Conservation (phyloP, 2,329 filamentous ascomycete genomes). For the Xylaria sp. region DNA sequence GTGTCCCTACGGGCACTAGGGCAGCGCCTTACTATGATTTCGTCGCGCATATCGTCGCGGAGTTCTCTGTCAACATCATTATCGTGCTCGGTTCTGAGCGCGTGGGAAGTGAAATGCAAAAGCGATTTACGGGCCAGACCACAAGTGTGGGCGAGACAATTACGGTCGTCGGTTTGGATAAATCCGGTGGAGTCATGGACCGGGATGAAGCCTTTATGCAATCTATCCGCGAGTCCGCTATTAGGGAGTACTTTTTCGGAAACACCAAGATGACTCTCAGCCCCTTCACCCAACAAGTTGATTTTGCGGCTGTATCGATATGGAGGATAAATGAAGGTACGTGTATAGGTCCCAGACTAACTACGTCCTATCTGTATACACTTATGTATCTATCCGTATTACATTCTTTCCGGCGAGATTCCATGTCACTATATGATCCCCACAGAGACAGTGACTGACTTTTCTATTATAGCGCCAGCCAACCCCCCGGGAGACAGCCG, state of each 20-base stretch:
- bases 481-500: slow-evolving; percentile 18
- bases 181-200: slow-evolving; percentile 83
- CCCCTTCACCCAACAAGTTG: slow-evolving; percentile 84
- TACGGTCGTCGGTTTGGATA: slow-evolving; percentile 77
- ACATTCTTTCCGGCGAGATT: not conserved
- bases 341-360: slow-evolving; percentile 34
- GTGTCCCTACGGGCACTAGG: slow-evolving; percentile 56
- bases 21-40: slow-evolving; percentile 68
- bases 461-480: slow-evolving; percentile 6
- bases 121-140: slow-evolving; percentile 65
- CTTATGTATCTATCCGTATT: not conserved
- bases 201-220: slow-evolving; percentile 78
- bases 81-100: slow-evolving; percentile 81
- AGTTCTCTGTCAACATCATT: slow-evolving; percentile 74
- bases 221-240: slow-evolving; percentile 73
- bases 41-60: slow-evolving; percentile 74
- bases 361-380: not conserved
- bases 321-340: slow-evolving; percentile 71
- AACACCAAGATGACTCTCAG: slow-evolving; percentile 76
- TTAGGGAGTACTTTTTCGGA: slow-evolving; percentile 95
- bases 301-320: slow-evolving; percentile 75
- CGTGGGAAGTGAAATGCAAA: slow-evolving; percentile 75
- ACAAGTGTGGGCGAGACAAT: slow-evolving; percentile 70
- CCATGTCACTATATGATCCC: not conserved
- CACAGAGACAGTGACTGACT: slow-evolving; percentile 5